phyloP scores from a whole-genome alignment of 495 filamentous ascomycete species.

The Aspergillus sclerotiicarbonarius region DNA sequence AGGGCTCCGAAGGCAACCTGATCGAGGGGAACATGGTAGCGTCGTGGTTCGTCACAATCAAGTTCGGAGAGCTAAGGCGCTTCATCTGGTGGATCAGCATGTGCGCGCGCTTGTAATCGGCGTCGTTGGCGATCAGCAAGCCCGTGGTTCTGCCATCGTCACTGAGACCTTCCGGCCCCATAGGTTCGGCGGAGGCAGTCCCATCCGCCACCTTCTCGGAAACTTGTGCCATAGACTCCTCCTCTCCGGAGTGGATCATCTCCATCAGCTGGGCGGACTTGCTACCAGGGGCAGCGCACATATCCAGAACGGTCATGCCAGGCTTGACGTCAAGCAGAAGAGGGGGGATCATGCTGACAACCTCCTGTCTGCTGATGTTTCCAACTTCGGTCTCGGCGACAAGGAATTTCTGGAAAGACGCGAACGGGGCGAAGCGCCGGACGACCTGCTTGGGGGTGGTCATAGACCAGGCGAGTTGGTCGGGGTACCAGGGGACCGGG shows the following conservation, averaged over 20 bases:
- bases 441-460: constrained; percentile 92
- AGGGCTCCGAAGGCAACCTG: constrained; percentile 58
- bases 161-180: constrained; percentile 51
- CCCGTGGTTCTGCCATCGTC: constrained; percentile 88
- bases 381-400: constrained; percentile 95
- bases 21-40: constrained; percentile 94
- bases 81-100: constrained; percentile 98
- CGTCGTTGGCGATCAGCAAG: constrained; percentile 90
- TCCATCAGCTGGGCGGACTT: constrained; percentile 95
- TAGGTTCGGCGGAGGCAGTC: constrained; percentile 45
- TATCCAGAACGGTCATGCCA: constrained; percentile 87
- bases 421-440: constrained; percentile 86
- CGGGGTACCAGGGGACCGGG: constrained; percentile 86
- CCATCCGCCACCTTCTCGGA: constrained; percentile 50
- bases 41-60: constrained; percentile 97
- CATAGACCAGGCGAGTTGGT: constrained; percentile 92
- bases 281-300: constrained; percentile 95
- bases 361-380: constrained; percentile 95
- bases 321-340: constrained; percentile 87
- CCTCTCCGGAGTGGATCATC: constrained; percentile 88
- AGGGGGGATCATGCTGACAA: constrained; percentile 98
- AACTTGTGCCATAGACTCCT: constrained; percentile 68
- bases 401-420: constrained; percentile 95
- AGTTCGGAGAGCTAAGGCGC: constrained; percentile 89
- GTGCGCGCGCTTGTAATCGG: constrained; percentile 90